Evolutionary conservation across 257 asterid species (phyloP), one percentile per base, ranked within the genome.

Genomic region (Paraleonurus japonicus): DNA sequence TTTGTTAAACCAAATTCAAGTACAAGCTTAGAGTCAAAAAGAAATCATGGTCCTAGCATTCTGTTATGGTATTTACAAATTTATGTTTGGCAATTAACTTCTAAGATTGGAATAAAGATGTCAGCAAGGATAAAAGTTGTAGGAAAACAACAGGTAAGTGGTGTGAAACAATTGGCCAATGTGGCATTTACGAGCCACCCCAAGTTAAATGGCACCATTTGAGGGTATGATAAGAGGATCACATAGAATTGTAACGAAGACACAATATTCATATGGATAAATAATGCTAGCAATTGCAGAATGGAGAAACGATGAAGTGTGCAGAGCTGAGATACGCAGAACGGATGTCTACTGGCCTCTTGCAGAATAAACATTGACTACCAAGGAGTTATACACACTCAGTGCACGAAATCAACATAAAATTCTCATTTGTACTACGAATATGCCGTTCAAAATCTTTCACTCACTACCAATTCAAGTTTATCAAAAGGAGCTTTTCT

Each of bases 91-190:
- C 63, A 53, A 19, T 32, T 32, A 32, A 51, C 15, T n/a, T 48
- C 54, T 53, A 68, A 68, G 24, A 32, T 7, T 32, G 73, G 24
- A 33, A 68, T 19, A 28, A 50, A n/a, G 22, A 47, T 50, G 61
- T 3, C 7, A 22, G 23, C 32, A 12, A 32, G 54, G 15, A 6
- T 67, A 17, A 41, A 15, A 45, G 12, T 8, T 8, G 16, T 16
- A 7, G 61, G 47, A 47, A 50, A 28, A 9, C 35, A 66, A 66
- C 60, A 45, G 22, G 22, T 3, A 16, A 32, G 66, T 66, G 13
- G 51, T 10, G 2, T 17, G 20, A 26, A 27, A 66, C 60, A 43
- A 37, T 43, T n/a, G 30, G 8, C 37, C 5, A 30, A 3, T 30
- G 33, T 30, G 33, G 33, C 33, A 30, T 33, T 45, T 45, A 45